These are phyloP conservation scores for Nitzschia sp. DNA, from an alignment of 108 stramenopile species.

Conservation along the genomic window DNA sequence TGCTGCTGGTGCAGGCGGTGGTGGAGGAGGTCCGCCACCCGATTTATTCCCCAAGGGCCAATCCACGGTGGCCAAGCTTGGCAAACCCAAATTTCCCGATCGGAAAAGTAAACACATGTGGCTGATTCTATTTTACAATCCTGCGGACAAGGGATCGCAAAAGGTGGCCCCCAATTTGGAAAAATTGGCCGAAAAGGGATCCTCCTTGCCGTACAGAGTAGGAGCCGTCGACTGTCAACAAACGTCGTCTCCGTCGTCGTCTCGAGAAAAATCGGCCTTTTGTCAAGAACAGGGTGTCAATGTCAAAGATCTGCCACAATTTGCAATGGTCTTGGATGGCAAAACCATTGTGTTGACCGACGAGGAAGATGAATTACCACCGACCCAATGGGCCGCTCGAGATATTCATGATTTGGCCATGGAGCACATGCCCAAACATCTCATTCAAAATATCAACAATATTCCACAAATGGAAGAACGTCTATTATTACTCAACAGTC, in stretches of 20 bases:
- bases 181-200: slow-evolving; percentile 50
- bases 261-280: slow-evolving; percentile 48
- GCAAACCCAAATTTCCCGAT: slow-evolving; percentile 75
- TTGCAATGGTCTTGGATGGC: slow-evolving; percentile 68
- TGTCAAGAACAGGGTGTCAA: slow-evolving; percentile 49
- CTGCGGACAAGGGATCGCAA: slow-evolving; percentile 30
- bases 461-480: slow-evolving; percentile 46
- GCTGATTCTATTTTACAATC: slow-evolving; percentile 69
- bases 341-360: slow-evolving; percentile 33
- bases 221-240: slow-evolving; percentile 80
- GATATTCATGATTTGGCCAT: slow-evolving; percentile 65
- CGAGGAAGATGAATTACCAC: slow-evolving; percentile 1
- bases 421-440: slow-evolving; percentile 47
- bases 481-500: slow-evolving; percentile 30
- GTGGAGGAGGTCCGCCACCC: slow-evolving; percentile 20
- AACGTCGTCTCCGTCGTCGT: no score
- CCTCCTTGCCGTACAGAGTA: slow-evolving; percentile 57
- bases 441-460: slow-evolving; percentile 71
- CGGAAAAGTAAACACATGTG: slow-evolving; percentile 64
- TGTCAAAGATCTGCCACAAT: slow-evolving; percentile 45
- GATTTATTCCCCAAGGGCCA: slow-evolving; percentile 65
- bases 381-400: slow-evolving; percentile 28
- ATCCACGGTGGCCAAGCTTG: slow-evolving; percentile 58
- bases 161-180: slow-evolving; percentile 35
- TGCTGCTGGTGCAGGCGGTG: slow-evolving; percentile 26